phyloP scores from a whole-genome alignment of 2,329 filamentous ascomycete species.

The Apiospora pterosperma region DNA sequence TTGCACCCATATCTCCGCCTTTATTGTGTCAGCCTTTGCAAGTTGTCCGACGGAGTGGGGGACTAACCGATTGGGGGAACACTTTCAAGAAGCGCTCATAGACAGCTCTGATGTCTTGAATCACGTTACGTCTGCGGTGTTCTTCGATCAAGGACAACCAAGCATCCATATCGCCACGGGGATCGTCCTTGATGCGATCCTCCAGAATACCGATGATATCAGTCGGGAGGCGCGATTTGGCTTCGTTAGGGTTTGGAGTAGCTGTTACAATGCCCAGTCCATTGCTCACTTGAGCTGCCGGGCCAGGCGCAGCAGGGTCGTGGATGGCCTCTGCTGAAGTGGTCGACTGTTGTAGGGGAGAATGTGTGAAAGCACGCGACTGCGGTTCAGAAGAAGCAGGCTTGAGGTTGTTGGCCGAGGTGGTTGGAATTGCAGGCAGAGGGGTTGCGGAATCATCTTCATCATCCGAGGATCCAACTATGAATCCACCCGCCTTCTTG shows the following conservation, averaged over 20 bases:
- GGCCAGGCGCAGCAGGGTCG: conserved; percentile 8
- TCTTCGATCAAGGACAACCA: conserved; percentile 88
- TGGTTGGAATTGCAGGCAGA: conserved; percentile 10
- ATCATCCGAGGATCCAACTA: conserved; percentile 58
- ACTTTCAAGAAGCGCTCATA: conserved; percentile 85
- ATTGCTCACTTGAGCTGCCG: conserved; percentile 12
- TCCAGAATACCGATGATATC: conserved; percentile 80
- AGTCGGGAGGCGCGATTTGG: conserved; percentile 45
- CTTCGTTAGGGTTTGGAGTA: conserved; percentile 4
- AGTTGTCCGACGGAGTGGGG: neutral
- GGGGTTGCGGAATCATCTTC: conserved; percentile 39
- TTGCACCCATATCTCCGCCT: conserved; percentile 90
- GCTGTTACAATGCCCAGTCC: conserved; percentile 5
- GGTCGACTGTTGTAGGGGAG: conserved; percentile 21
- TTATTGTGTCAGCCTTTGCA: conserved; percentile 28
- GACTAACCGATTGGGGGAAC: conserved; percentile 87
- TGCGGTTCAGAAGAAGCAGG: conserved; percentile 20
- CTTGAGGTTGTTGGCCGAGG: conserved; percentile 15
- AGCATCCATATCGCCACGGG: conserved; percentile 86
- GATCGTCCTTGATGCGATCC: conserved; percentile 87
- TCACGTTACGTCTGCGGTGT: conserved; percentile 74
- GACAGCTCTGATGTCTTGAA: conserved; percentile 74
- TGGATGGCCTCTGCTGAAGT: conserved; percentile 14
- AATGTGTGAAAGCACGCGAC: conserved; percentile 15
- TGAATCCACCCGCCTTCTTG: conserved; percentile 57